Evolutionary conservation across 306 rosid species (phyloP).

Genomic region (Acacia acuminata): DNA sequence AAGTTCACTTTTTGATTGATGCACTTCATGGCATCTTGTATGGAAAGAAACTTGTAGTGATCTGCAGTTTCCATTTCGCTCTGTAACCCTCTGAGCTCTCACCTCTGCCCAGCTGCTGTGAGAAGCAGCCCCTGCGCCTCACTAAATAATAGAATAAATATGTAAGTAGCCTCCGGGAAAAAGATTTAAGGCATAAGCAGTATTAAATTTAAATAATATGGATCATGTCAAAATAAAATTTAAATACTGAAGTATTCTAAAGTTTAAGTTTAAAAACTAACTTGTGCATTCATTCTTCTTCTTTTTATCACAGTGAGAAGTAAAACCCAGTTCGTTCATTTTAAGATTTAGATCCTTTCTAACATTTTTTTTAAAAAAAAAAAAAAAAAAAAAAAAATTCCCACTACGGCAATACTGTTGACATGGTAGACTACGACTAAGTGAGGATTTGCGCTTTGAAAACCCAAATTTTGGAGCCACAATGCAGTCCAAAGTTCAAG

Average conservation of each 20-base stretch:
- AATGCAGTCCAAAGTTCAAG: neutral
- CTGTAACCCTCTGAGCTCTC: neutral
- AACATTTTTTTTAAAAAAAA: no score
- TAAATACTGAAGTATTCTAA: no score
- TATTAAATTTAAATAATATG: neutral
- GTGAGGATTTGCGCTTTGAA: neutral
- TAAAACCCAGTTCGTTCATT: neutral
- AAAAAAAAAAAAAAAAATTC: neutral
- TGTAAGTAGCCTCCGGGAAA: neutral
- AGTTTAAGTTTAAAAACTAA: no score
- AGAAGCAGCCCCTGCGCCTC: neutral
- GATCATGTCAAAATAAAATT: neutral
- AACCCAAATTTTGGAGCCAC: neutral
- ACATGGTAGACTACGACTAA: neutral
- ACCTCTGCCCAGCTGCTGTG: neutral
- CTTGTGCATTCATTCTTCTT: neutral
- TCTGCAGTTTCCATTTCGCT: conserved; percentile 30
- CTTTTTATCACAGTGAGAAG: neutral
- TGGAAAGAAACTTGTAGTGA: conserved; percentile 43
- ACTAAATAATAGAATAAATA: neutral
- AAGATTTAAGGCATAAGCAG: neutral
- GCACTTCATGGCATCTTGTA: conserved; percentile 48
- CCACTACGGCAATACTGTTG: neutral
- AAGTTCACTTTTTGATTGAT: conserved; percentile 47
- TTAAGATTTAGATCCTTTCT: neutral